Percentiles rank a stretch among this genome's conserved stretches.
These are phyloP conservation scores for Monosiga brevicollis DNA, from an alignment of 78 protist genomes.

Conservation along the genomic window DNA sequence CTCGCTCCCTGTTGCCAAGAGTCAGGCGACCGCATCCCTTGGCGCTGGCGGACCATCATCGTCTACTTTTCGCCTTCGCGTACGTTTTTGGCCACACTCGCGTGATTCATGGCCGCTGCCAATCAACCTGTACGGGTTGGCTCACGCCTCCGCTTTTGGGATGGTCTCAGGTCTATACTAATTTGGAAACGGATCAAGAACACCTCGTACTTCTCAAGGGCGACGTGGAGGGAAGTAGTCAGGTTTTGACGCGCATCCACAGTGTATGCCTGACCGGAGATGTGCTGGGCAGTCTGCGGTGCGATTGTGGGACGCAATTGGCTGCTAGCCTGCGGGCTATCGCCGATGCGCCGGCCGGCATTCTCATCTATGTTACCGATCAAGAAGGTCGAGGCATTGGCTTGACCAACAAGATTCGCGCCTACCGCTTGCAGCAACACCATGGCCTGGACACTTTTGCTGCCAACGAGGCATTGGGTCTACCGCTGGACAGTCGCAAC, in stretches of 20 bases:
- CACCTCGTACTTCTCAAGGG: no score
- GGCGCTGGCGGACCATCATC: no score
- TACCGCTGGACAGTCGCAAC: not conserved
- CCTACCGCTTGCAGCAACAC: conserved; percentile 19
- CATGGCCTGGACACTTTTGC: not conserved
- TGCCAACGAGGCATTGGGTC: not conserved
- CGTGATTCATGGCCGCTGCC: no score
- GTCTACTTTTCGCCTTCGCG: no score
- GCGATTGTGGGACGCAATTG: not conserved
- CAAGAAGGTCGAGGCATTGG: conserved; percentile 42
- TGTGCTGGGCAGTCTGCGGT: not conserved
- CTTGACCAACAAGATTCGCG: conserved; percentile 24
- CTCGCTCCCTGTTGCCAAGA: no score
- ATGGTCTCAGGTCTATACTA: no score
- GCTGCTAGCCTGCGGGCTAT: not conserved
- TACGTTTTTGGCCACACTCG: no score
- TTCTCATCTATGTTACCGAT: conserved; percentile 15
- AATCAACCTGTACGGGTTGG: no score
- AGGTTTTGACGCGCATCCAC: not conserved
- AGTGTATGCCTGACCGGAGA: not conserved
- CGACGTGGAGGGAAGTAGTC: no score
- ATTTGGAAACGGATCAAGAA: no score
- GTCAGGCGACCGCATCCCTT: no score
- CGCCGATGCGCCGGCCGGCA: not conserved
- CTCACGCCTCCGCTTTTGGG: no score